Evolutionary conservation across 2,329 filamentous ascomycete species (phyloP).

Genomic region (Claviceps sp.): DNA sequence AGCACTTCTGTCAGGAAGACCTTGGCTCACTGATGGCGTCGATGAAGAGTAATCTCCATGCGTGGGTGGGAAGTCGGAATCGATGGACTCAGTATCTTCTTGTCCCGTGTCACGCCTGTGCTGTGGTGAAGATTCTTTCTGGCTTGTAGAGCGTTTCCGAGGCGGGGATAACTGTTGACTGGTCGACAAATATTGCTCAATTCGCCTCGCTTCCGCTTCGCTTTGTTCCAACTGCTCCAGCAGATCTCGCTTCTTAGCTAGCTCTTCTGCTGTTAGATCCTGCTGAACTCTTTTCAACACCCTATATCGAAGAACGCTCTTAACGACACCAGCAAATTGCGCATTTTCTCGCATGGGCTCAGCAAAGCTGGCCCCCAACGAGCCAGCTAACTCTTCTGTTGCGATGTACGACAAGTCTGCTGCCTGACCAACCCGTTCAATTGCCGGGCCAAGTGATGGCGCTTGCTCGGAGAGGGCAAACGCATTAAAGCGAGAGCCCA

Average conservation of each 20-base stretch:
- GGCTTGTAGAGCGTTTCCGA: conserved; percentile 49
- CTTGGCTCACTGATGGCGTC: conserved; percentile 63
- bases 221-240: conserved; percentile 86
- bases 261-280: conserved; percentile 89
- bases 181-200: conserved; percentile 80
- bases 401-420: conserved; percentile 93
- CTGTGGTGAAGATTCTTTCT: conserved; percentile 35
- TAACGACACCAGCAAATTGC: conserved; percentile 90
- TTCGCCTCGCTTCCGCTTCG: conserved; percentile 81
- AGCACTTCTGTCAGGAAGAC: conserved; percentile 42
- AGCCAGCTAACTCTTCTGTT: conserved; percentile 78
- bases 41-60: conserved; percentile 55
- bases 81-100: conserved; percentile 80
- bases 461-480: conserved; percentile 92
- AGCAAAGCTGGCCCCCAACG: conserved; percentile 84
- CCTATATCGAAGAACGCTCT: conserved; percentile 75
- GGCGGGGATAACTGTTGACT: conserved; percentile 52
- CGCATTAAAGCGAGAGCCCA: conserved; percentile 91
- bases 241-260: conserved; percentile 71
- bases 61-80: conserved; percentile 89
- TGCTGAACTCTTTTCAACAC: conserved; percentile 92
- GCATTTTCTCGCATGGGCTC: conserved; percentile 97
- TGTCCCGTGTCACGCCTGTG: conserved; percentile 42
- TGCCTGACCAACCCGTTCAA: conserved; percentile 88
- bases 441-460: conserved; percentile 75